These are phyloP conservation scores for Actinomucor elegans DNA, from an alignment of 371 early-diverging fungal species.

Conservation along the genomic window DNA sequence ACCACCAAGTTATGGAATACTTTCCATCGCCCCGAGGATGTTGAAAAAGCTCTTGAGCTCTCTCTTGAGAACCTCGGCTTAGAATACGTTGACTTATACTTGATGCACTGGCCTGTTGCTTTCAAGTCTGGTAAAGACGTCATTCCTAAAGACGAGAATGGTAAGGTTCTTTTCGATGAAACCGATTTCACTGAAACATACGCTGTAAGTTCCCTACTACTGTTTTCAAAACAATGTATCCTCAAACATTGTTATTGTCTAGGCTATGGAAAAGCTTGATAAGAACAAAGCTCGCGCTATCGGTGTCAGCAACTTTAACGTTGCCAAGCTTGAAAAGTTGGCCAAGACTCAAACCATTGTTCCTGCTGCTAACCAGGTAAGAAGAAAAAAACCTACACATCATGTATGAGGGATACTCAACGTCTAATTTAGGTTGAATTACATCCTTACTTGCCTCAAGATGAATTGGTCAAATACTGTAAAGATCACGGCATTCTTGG, in stretches of 20 bases:
- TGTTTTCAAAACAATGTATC: no score
- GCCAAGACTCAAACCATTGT: constrained; percentile 33
- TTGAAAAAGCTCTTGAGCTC: constrained; percentile 41
- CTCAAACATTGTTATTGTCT: no score
- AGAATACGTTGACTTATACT: constrained; percentile 73
- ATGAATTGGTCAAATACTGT: constrained; percentile 39
- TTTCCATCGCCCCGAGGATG: constrained; percentile 49
- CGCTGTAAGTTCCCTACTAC: constrained; percentile 43
- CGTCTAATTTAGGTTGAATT: constrained; percentile 58
- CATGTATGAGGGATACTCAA: not conserved
- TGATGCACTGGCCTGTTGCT: constrained; percentile 55
- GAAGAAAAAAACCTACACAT: not conserved
- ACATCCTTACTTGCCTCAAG: constrained; percentile 53
- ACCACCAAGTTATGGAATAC: constrained; percentile 84
- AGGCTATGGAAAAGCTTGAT: constrained; percentile 71
- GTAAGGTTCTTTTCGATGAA: constrained; percentile 12
- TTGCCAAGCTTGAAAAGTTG: constrained; percentile 30
- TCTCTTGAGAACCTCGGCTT: constrained; percentile 59
- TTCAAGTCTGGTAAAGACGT: constrained; percentile 24
- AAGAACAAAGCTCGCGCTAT: constrained; percentile 51
- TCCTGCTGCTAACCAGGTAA: constrained; percentile 54
- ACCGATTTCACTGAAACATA: constrained; percentile 49
- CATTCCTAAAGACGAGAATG: constrained; percentile 37
- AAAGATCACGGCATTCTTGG: constrained; percentile 35
- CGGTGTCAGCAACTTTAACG: constrained; percentile 42